Base-by-base conservation (phyloP, 1,139 yeast species). In the Tardiomyces depauwii region DNA sequence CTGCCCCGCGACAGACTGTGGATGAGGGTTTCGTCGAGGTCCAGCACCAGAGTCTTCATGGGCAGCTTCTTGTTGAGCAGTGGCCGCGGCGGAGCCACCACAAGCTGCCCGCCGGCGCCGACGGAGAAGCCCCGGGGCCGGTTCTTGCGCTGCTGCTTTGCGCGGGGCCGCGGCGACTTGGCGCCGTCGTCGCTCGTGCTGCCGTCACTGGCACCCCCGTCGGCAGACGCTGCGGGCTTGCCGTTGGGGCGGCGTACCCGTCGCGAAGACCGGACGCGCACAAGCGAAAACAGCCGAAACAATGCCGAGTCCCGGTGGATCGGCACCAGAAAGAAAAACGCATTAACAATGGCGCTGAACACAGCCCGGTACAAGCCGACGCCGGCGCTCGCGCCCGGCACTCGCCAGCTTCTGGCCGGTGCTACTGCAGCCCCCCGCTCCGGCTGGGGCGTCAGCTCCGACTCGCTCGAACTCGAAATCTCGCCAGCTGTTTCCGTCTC, bases 1-100 rank as follows among this genome's bases (percentile, higher is more conserved):
- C 76, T 66, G 7, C 84, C 80, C 48, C 94, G 72, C 2, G 93
- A 80, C 46, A 88, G 71, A 1, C 97, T 87, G 62, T 91, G 98
- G 49, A 91, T 88, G 49, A 91, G 68, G 0, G 98, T 91, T 59
- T 91, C 98, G 64, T 91, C 98, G 36, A 91, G 73, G 62, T 91
- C 98, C 27, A 91, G 69, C 1, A 91, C 82, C 40, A 91, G 71
- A 1, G 89, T 82, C 61, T 89, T 91, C 53, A 71, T 70, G 53
- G 78, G 74, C 41, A 73, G 61, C 45, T 71, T 65, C 36, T 66
- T 65, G 2, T 74, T 66, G 38, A 52, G 45, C 42, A 53, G 38
- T n/a, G 50, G 53, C 18, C 52, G 44, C 18, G 56, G 55, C 5
- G 36, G 36, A 5, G 36, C 36, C 4, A 30, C 11, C 5, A 30